phyloP scores from a whole-genome alignment of 2,329 filamentous ascomycete genomes.

The Penicillium brasilianum region DNA sequence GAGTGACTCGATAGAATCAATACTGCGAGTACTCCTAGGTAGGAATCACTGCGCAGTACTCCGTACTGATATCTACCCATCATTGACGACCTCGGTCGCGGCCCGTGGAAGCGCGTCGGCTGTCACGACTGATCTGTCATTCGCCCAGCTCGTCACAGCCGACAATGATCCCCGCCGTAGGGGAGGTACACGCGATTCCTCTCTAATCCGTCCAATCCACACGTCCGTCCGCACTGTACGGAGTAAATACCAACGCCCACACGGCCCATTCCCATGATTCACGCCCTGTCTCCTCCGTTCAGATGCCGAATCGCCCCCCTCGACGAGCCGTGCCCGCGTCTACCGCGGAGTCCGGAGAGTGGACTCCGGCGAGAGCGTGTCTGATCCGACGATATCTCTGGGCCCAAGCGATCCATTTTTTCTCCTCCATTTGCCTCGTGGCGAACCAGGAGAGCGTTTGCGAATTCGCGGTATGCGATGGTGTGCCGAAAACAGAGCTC shows the following conservation, averaged over 20 bases:
- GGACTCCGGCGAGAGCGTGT: slow-evolving; percentile 5
- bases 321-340: neutral
- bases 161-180: neutral
- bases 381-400: neutral
- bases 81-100: slow-evolving; percentile 8
- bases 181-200: slow-evolving; percentile 1
- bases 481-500: neutral
- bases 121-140: neutral
- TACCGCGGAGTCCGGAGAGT: slow-evolving; percentile 9
- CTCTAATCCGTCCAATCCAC: neutral
- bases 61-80: neutral
- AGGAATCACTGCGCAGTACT: neutral
- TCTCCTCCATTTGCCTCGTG: slow-evolving; percentile 10
- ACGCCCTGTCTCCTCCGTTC: neutral
- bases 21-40: neutral
- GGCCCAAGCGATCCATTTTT: neutral
- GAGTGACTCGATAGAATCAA: neutral
- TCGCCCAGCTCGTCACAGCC: neutral
- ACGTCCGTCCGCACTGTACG: neutral
- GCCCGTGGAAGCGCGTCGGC: neutral
- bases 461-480: neutral
- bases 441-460: slow-evolving; percentile 8
- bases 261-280: neutral
- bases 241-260: neutral
- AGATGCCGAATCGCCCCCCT: neutral